Conservation (phyloP, 768 basidiomycete genomes). For the Termitomyces sp. region DNA sequence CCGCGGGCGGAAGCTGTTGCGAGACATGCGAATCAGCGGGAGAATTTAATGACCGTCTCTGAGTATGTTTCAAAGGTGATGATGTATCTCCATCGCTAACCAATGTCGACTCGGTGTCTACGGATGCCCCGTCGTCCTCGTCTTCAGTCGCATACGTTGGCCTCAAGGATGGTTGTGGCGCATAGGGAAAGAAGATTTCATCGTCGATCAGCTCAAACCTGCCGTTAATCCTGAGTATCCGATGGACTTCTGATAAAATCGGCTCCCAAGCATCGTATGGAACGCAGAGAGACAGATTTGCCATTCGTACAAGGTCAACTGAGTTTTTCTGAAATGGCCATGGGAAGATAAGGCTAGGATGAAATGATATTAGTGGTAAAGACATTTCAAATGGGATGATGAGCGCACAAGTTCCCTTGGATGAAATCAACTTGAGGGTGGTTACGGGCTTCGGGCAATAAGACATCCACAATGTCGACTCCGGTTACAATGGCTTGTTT, state of each 20-base stretch:
- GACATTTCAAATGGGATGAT: background rate
- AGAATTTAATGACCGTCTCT: constrained; percentile 4
- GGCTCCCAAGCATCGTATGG: constrained; percentile 55
- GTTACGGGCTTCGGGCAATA: constrained; percentile 29
- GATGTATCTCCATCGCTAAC: constrained; percentile 13
- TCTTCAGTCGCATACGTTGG: constrained; percentile 8
- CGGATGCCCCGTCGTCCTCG: constrained; percentile 24
- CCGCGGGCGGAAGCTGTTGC: background rate
- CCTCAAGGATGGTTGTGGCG: constrained; percentile 17
- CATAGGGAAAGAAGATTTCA: constrained; percentile 57
- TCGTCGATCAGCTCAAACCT: constrained; percentile 74
- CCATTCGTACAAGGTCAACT: constrained; percentile 73
- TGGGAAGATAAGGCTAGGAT: constrained; percentile 40
- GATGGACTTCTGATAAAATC: constrained; percentile 52
- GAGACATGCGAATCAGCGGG: background rate
- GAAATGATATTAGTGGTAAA: background rate
- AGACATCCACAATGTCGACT: constrained; percentile 55
- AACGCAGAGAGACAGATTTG: constrained; percentile 57
- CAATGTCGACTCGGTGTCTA: constrained; percentile 16
- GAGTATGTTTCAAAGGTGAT: constrained; percentile 5
- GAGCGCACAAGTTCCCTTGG: constrained; percentile 63
- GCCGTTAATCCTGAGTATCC: constrained; percentile 57
- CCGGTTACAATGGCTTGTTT: constrained; percentile 52
- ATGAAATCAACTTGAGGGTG: constrained; percentile 44
- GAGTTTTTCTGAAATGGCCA: constrained; percentile 58